These are phyloP conservation scores for Scutellaria barbata DNA, from an alignment of 257 asterid species.

Conservation along the genomic window DNA sequence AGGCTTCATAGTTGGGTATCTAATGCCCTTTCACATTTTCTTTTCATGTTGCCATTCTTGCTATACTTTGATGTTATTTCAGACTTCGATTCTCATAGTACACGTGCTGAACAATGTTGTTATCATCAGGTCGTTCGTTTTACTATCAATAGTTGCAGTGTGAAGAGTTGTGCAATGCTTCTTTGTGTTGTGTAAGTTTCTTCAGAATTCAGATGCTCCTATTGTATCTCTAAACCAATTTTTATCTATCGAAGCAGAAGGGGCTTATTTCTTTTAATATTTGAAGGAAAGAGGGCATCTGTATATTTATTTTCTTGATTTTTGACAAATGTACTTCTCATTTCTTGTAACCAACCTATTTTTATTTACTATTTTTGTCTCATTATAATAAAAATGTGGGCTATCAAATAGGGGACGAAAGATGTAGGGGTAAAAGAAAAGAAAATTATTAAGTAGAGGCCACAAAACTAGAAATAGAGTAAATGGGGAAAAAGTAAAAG, in stretches of 20 bases:
- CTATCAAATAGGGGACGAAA: no score
- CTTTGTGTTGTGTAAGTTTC: constrained; percentile 10
- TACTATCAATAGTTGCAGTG: background rate
- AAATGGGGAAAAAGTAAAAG: no score
- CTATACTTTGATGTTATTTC: background rate
- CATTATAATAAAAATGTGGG: no score
- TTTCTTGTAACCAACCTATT: no score
- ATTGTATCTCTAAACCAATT: background rate
- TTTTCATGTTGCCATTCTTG: constrained; percentile 12
- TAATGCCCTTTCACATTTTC: background rate
- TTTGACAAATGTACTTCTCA: no score
- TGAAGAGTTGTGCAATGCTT: constrained; percentile 22
- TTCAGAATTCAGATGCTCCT: background rate
- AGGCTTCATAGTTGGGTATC: constrained; percentile 36
- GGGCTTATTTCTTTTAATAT: background rate
- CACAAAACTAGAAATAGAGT: no score
- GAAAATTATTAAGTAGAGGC: no score
- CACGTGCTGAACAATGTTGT: constrained; percentile 17
- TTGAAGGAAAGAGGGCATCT: background rate
- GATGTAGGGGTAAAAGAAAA: no score
- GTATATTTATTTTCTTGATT: no score
- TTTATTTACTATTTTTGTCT: no score
- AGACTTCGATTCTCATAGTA: background rate
- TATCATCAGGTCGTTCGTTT: background rate
- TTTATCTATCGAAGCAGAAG: background rate